Conservation (phyloP, 2,329 filamentous ascomycete species). For the Fusarium anthophilum region DNA sequence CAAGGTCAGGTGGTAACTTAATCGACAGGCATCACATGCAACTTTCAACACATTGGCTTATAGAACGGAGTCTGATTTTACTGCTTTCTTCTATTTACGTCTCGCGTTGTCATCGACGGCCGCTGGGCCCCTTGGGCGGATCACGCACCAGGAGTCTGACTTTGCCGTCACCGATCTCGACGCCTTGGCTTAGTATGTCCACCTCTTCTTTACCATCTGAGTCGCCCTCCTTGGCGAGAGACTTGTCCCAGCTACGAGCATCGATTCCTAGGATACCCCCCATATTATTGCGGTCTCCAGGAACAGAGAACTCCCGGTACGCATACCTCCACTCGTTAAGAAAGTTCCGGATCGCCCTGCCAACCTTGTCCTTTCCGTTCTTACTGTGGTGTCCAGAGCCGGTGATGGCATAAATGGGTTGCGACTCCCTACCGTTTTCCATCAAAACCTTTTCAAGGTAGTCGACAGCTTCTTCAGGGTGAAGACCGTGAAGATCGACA, state of each 20-base stretch:
- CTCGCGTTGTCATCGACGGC: conserved; percentile 51
- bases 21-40: background rate
- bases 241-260: conserved; percentile 73
- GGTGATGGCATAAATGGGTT: conserved; percentile 93
- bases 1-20: background rate
- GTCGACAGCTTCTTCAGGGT: conserved; percentile 94
- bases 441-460: conserved; percentile 90
- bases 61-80: conserved; percentile 43
- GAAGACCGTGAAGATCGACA: conserved; percentile 97
- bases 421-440: conserved; percentile 77
- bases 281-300: conserved; percentile 85
- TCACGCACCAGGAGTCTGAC: conserved; percentile 72
- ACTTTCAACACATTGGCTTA: background rate
- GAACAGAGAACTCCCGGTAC: conserved; percentile 95
- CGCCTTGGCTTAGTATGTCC: conserved; percentile 71
- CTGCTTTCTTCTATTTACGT: conserved; percentile 44
- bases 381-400: conserved; percentile 98
- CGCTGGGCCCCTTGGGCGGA: conserved; percentile 65
- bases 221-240: conserved; percentile 59
- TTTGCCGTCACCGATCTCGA: conserved; percentile 74
- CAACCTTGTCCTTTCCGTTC: conserved; percentile 98
- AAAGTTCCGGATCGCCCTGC: conserved; percentile 90
- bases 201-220: conserved; percentile 56
- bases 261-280: conserved; percentile 80
- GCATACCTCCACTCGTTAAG: conserved; percentile 96